phyloP scores from a whole-genome alignment of 2,329 filamentous ascomycete genomes.

The Fusarium verrucosum region DNA sequence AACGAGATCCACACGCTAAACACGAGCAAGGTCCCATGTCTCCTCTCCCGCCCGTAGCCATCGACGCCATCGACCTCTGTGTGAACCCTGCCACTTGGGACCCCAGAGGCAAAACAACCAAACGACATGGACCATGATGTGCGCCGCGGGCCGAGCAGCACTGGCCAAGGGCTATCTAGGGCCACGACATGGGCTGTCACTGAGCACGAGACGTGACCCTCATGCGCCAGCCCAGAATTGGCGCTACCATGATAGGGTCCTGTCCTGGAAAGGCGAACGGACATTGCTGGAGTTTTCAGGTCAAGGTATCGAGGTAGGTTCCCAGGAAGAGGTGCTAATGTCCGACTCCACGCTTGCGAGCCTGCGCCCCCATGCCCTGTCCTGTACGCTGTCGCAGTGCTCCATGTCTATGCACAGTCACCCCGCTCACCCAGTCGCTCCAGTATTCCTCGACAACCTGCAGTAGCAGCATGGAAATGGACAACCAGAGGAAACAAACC shows the following conservation, averaged over 20 bases:
- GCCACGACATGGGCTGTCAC: constrained; percentile 26
- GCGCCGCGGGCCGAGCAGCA: constrained; percentile 43
- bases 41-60: constrained; percentile 45
- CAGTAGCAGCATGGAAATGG: constrained; percentile 31
- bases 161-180: constrained; percentile 29
- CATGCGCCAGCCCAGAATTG: constrained; percentile 42
- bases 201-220: constrained; percentile 42
- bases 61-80: constrained; percentile 43
- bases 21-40: constrained; percentile 44
- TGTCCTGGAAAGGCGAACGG: constrained; percentile 30
- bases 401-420: constrained; percentile 17
- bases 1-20: constrained; percentile 41
- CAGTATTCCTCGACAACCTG: constrained; percentile 31
- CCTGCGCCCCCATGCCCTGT: constrained; percentile 34
- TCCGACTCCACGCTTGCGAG: constrained; percentile 28
- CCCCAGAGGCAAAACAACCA: constrained; percentile 40
- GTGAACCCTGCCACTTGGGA: constrained; percentile 36
- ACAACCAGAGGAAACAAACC: constrained; percentile 32
- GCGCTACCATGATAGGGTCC: constrained; percentile 40
- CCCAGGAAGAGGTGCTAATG: constrained; percentile 19
- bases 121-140: constrained; percentile 39
- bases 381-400: constrained; percentile 24
- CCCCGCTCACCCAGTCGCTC: constrained; percentile 27
- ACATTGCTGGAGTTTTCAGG: constrained; percentile 29
- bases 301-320: constrained; percentile 22